Base-by-base conservation (phyloP, 2,329 filamentous ascomycete species). In the Colletotrichum chrysophilum region DNA sequence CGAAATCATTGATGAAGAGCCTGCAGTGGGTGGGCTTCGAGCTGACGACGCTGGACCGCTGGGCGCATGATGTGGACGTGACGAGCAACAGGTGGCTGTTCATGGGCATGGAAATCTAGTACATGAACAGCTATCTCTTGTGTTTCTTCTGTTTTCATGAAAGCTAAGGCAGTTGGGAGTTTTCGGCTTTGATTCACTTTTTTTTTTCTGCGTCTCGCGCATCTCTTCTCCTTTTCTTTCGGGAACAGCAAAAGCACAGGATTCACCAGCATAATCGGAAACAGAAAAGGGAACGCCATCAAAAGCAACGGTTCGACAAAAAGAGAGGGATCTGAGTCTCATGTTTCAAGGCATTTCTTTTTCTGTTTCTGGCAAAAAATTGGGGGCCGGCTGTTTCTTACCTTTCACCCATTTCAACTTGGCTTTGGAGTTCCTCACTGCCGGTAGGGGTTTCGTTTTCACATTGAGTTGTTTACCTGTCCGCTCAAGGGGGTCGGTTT, bases 1-100 rank as follows among this genome's bases (percentile, higher is more conserved):
- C 91, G 74, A 91, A 93, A 79, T 88, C 92, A 74, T 88, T 96
- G 79, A 92, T 94, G 81, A 95, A 94, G 84, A 96, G 95, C 81
- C 90, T 98, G 67, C 94, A 96, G 83, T 98, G 96, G 96, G 96
- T 97, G 78, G 96, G 96, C 71, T 98, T 98, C 82, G 94, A 95
- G 82, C 90, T 96, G 79, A 93, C 92, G 66, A 96, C 94, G 28
- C 89, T 98, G 58, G 93, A 96, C 79, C 90, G 92, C 79, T 98
- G 95, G 93, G 90, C 91, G 18, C 86, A 88, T 61, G 88, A 89
- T 52, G 83, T 90, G 70, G 91, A 94, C 77, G 89, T 93, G 69
- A 92, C 94, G 66, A 98, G 95, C 86, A 87, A 92, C 68, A 89
- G 89, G 80, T 98, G 96, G 96, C 85, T 98, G 75, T 95, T 97